Evolutionary conservation across 352 stramenopile genomes (phyloP), one percentile per base, ranked within the genome.

Genomic region (Pythium rishiriense): DNA sequence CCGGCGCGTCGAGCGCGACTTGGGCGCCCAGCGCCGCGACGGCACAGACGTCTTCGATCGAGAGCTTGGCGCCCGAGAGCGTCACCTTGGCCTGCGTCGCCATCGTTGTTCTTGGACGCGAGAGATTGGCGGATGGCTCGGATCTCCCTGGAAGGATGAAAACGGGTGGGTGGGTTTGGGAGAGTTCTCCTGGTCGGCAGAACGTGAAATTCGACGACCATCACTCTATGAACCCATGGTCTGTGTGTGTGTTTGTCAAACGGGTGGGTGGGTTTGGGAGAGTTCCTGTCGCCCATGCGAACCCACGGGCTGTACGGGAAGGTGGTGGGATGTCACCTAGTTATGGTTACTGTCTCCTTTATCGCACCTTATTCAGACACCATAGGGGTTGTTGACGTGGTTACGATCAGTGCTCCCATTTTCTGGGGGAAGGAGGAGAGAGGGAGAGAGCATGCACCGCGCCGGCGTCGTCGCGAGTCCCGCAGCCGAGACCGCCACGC

Each of bases 11-110:
- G 21, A 78, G 42, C 41, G 50, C 58, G 47, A 90, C 79, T 6
- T 68, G 62, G 12, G 81, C 79, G 54, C 64, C 58, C 24, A 89
- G 63, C 14, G 70, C 79, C 33, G 83, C 81, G 64, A 90, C 73
- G 7, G 79, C 70, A 45, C 76, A 83, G n/a, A 92, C 69, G 63
- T 92, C 81, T 47, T 65, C 76, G 28, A 89, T 62, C 26, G 71
- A 70, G 50, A 92, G 83, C 58, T 83, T 85, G 61, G 57, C 74
- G 55, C 64, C 70, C 53, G 76, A 57, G 58, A 92, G 70, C 28
- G 68, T 86, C 70, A 90, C 81, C 55, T 82, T 68, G 11, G 77
- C 65, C 49, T 35, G 31, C 72, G 81, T 85, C 37, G 55, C 57
- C 42, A 69, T 72, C 7, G 31, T 43, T n/a, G 25, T 41, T 33